Percentiles rank a stretch among this genome's conserved stretches.
These are phyloP conservation scores for Lupinus albus DNA, from an alignment of 306 rosid genomes.

Conservation along the genomic window DNA sequence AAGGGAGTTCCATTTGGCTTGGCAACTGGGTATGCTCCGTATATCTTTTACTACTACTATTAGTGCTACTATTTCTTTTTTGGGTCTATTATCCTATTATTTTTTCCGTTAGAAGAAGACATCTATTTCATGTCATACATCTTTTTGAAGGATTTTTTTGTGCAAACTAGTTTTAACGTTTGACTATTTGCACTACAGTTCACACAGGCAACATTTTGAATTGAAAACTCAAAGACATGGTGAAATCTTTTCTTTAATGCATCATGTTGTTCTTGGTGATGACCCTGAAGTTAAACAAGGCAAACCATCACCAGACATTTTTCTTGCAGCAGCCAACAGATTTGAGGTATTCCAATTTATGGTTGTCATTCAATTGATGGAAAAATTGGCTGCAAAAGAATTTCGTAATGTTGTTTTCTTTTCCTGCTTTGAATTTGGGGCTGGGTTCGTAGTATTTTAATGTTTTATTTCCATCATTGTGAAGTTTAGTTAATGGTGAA, in stretches of 20 bases:
- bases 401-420: no score
- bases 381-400: slow-evolving; percentile 9
- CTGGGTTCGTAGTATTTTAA: slow-evolving; percentile 16
- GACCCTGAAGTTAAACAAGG: slow-evolving; percentile 96
- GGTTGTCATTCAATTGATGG: slow-evolving; percentile 17
- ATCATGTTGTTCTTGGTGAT: no score
- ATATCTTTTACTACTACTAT: slow-evolving; percentile 11
- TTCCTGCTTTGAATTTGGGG: slow-evolving; percentile 22
- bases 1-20: slow-evolving; percentile 73
- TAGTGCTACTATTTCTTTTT: background rate
- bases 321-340: slow-evolving; percentile 87
- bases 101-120: slow-evolving; percentile 1
- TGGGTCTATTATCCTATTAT: no score
- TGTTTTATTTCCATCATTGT: background rate
- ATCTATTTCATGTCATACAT: slow-evolving; percentile 24
- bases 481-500: no score
- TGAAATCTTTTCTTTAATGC: slow-evolving; percentile 80
- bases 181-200: slow-evolving; percentile 51
- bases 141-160: slow-evolving; percentile 18
- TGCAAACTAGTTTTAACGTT: slow-evolving; percentile 38
- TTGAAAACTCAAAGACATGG: slow-evolving; percentile 79
- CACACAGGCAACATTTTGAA: slow-evolving; percentile 78
- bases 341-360: slow-evolving; percentile 69
- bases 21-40: slow-evolving; percentile 76
- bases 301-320: slow-evolving; percentile 87